Base-by-base conservation (phyloP, 495 filamentous ascomycete species). In the Penicillium crystallinum region DNA sequence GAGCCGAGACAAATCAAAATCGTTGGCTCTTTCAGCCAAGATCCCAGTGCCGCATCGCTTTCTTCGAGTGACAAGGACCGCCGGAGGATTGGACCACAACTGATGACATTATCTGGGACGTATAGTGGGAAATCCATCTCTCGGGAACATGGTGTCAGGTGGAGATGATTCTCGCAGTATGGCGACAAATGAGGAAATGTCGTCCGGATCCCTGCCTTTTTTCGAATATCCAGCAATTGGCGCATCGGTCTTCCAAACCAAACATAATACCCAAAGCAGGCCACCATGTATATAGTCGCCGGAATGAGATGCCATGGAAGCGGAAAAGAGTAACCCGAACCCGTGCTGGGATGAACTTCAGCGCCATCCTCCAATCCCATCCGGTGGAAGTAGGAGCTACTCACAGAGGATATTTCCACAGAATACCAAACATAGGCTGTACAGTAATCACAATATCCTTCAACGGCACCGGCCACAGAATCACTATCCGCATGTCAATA, bases 1-100 rank as follows among this genome's bases (percentile, higher is more conserved):
- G 72, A 77, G 0, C 79, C 79, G 1, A 81, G 70, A 49, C 74
- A 78, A 31, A 82, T 67, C 14, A 82, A 59, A 7, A 82, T 54
- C 0, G 76, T 81, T 6, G 76, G 73, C 3, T 65, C 59, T 3
- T 63, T 52, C 14, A 82, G 64, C 79, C 79, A 82, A 9, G 49
- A 34, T 17, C 57, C 58, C 48, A 82, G 43, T n/a, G 68, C 69
- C 0, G 75, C 68, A 42, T 77, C 72, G 17, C 60, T 49, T 17
- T 71, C 60, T 42, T 66, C 47, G 0, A 75, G 65, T 0, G 72
- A 54, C n/a, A 56, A 55, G 37, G 59, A 57, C 3, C 62, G 59
- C 2, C 70, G 66, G 3, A 71, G 57, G 29, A 76, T 77, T 0
- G 75, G 71, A 0, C 79, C 79, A 44, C 77, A 79, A 19, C 70